phyloP scores from a whole-genome alignment of 192 early-diverging fungal species.

The Radiomyces spectabilis region DNA sequence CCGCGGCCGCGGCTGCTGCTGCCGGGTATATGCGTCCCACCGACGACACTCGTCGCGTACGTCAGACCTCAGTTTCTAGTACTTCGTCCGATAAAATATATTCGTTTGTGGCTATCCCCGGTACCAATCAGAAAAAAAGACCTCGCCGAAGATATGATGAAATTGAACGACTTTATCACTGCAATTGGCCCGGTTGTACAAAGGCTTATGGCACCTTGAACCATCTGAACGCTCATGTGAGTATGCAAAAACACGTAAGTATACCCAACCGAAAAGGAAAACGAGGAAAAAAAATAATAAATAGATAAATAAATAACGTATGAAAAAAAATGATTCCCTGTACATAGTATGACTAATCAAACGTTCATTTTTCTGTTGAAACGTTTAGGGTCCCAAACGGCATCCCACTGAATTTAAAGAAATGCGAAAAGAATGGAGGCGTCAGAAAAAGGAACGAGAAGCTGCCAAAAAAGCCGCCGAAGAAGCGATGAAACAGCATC shows the following conservation, averaged over 20 bases:
- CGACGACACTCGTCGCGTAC: too few relatives aligned
- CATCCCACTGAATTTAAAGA: constrained; percentile 51
- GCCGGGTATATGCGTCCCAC: too few relatives aligned
- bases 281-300: too few relatives aligned
- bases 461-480: constrained; percentile 5
- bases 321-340: too few relatives aligned
- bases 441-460: constrained; percentile 43
- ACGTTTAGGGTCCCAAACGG: constrained; percentile 45
- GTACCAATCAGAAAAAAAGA: constrained; percentile 47
- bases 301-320: too few relatives aligned
- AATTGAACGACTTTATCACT: constrained; percentile 53
- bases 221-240: constrained; percentile 53
- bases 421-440: constrained; percentile 44
- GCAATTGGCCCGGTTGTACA: constrained; percentile 42
- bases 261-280: constrained; percentile 34
- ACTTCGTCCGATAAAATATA: constrained; percentile 22
- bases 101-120: constrained; percentile 39
- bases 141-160: constrained; percentile 50
- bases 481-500: too few relatives aligned
- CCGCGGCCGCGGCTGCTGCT: too few relatives aligned
- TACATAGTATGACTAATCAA: too few relatives aligned
- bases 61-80: background rate
- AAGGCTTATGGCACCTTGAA: constrained; percentile 56
- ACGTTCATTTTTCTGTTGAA: too few relatives aligned
- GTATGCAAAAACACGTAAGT: constrained; percentile 52